Evolutionary conservation across 2,329 filamentous ascomycete genomes (phyloP).

Genomic region (Botrytis aclada): DNA sequence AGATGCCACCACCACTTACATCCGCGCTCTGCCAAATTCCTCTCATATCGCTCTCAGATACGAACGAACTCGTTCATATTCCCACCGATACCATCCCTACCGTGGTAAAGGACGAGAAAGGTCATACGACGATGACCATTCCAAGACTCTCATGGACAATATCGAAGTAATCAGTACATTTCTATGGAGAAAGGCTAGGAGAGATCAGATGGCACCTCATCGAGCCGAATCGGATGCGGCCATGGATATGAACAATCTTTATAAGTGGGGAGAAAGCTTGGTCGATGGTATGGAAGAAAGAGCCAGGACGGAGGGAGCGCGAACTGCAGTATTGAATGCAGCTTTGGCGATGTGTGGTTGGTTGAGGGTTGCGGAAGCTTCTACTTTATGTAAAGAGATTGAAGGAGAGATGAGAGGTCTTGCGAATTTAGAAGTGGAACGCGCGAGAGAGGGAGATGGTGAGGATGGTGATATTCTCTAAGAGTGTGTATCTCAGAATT

Average conservation of each 20-base stretch:
- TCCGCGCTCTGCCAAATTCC: background rate
- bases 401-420: conserved; percentile 23
- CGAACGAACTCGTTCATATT: conserved; percentile 8
- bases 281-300: conserved; percentile 22
- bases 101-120: conserved; percentile 17
- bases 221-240: conserved; percentile 25
- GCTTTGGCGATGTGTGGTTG: conserved; percentile 24
- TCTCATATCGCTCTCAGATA: background rate
- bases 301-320: background rate
- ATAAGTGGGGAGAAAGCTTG: conserved; percentile 26
- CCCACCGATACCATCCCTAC: conserved; percentile 11
- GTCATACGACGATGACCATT: conserved; percentile 7
- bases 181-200: conserved; percentile 29
- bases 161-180: conserved; percentile 26
- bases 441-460: background rate
- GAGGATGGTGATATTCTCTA: background rate
- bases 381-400: conserved; percentile 17
- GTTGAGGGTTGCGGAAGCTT: conserved; percentile 22
- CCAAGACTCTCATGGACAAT: conserved; percentile 29
- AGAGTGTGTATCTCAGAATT: background rate
- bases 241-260: conserved; percentile 25
- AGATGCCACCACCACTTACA: conserved; percentile 24
- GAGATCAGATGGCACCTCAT: conserved; percentile 27
- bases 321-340: conserved; percentile 18
- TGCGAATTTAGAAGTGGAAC: background rate